Evolutionary conservation across 2,329 filamentous ascomycete genomes (phyloP).

Genomic region (Neofusicoccum umdonicola): DNA sequence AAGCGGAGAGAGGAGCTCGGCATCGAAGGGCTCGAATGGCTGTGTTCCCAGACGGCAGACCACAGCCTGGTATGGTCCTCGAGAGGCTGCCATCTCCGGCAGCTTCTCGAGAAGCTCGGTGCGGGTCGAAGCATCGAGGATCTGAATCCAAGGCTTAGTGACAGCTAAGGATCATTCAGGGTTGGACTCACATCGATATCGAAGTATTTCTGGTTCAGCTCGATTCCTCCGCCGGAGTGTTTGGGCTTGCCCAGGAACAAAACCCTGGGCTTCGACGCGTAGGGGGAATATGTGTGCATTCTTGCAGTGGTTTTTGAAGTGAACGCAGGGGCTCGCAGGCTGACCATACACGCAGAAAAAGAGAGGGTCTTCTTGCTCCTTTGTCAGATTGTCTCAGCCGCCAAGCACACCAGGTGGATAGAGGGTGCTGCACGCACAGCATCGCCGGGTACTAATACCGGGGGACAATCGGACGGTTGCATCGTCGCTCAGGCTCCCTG

Average conservation of each 20-base stretch:
- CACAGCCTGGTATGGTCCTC: slow-evolving; percentile 3
- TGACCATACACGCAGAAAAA: not conserved
- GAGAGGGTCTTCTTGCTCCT: too few species aligned
- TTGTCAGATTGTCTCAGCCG: too few species aligned
- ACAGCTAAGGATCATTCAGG: not conserved
- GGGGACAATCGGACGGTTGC: not conserved
- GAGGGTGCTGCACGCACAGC: too few species aligned
- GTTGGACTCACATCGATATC: not conserved
- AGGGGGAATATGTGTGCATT: not conserved
- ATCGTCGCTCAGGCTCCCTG: not conserved
- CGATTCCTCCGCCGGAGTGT: not conserved
- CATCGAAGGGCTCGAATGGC: slow-evolving; percentile 51
- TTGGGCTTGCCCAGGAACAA: slow-evolving; percentile 6
- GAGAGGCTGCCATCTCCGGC: not conserved
- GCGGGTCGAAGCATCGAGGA: slow-evolving; percentile 1
- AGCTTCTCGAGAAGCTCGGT: slow-evolving; percentile 5
- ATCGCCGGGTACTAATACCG: slow-evolving; percentile 9
- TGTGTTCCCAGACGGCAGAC: slow-evolving; percentile 46
- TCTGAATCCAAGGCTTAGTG: not conserved
- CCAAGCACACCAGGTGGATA: too few species aligned
- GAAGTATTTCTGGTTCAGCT: not conserved
- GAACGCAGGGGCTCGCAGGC: not conserved
- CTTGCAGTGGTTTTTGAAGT: not conserved
- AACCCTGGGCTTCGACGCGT: not conserved
- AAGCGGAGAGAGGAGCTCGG: slow-evolving; percentile 43